Conservation (phyloP, 805 yeast genomes). For the Yamadazyma ubonensis region DNA sequence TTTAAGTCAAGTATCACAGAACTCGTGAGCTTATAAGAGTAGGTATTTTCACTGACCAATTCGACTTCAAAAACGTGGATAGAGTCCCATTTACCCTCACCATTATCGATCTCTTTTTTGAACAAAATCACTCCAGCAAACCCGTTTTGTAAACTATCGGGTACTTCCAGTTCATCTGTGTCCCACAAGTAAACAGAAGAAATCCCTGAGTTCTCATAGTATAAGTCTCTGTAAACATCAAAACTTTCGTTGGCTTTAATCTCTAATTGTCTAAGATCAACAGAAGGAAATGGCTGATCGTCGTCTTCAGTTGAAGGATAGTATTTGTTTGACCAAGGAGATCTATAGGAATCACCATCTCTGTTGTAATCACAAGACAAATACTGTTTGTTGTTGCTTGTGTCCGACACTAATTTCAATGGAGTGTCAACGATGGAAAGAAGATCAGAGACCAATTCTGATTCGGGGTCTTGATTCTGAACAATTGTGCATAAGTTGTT, state of each 20-base stretch:
- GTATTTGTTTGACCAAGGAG: conserved; percentile 86
- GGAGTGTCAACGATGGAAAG: conserved; percentile 88
- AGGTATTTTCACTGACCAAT: conserved; percentile 36
- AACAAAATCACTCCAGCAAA: conserved; percentile 91
- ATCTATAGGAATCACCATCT: conserved; percentile 88
- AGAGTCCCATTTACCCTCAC: conserved; percentile 79
- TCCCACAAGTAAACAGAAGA: conserved; percentile 94
- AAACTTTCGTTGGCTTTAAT: conserved; percentile 83
- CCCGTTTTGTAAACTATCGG: conserved; percentile 42
- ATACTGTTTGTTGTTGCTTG: conserved; percentile 59
- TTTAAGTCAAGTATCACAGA: conserved; percentile 79
- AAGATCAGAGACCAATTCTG: conserved; percentile 78
- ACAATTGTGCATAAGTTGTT: conserved; percentile 42
- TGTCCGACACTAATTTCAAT: conserved; percentile 52
- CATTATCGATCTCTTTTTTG: conserved; percentile 61
- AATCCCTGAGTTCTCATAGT: conserved; percentile 87
- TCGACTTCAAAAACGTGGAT: conserved; percentile 86
- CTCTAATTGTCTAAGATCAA: conserved; percentile 69
- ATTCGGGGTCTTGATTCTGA: conserved; percentile 27
- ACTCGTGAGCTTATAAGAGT: conserved; percentile 72
- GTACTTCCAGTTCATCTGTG: conserved; percentile 47
- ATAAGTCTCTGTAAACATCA: conserved; percentile 88
- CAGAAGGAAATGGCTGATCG: conserved; percentile 72
- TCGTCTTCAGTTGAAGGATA: conserved; percentile 53
- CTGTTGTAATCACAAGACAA: conserved; percentile 92